Percentiles rank a stretch among this genome's conserved stretches.
Evolutionary conservation across 352 stramenopile species (phyloP).

Genomic region (Phytophthora multivora): DNA sequence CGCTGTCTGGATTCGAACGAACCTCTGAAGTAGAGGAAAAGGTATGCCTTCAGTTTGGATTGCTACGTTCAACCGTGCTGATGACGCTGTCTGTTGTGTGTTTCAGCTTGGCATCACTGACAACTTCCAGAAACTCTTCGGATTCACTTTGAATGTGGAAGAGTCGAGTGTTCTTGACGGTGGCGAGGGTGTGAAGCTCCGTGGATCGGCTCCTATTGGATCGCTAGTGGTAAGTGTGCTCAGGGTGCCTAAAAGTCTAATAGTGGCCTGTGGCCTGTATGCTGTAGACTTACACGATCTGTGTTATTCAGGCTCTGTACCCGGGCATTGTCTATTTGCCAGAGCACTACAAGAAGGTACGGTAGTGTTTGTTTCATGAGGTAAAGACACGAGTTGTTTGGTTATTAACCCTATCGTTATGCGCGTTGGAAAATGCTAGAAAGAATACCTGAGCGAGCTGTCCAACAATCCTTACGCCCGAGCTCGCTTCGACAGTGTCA

Average conservation of each 20-base stretch:
- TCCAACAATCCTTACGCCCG: conserved; percentile 80
- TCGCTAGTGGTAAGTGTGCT: conserved; percentile 62
- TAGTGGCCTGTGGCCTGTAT: too few species aligned
- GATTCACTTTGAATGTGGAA: conserved; percentile 74
- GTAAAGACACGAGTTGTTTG: neutral
- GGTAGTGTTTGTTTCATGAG: conserved; percentile 12
- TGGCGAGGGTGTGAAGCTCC: conserved; percentile 76
- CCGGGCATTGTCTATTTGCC: conserved; percentile 82
- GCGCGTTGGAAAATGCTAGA: conserved; percentile 14
- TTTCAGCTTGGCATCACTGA: conserved; percentile 38
- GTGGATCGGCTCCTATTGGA: conserved; percentile 61
- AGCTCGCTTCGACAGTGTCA: conserved; percentile 85
- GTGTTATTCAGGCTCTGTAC: conserved; percentile 57
- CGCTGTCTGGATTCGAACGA: conserved; percentile 68
- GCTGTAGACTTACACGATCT: too few species aligned
- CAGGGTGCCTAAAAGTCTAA: too few species aligned
- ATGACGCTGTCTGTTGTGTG: conserved; percentile 4
- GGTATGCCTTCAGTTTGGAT: conserved; percentile 3
- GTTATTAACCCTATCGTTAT: neutral
- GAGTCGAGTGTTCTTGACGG: conserved; percentile 64
- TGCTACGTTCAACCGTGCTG: neutral
- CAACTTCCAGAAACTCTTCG: conserved; percentile 61
- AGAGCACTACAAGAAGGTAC: conserved; percentile 84
- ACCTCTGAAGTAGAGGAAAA: conserved; percentile 36
- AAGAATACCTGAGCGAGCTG: conserved; percentile 68